Base-by-base conservation (phyloP, 257 asterid genomes). In the Handroanthus guayacan region DNA sequence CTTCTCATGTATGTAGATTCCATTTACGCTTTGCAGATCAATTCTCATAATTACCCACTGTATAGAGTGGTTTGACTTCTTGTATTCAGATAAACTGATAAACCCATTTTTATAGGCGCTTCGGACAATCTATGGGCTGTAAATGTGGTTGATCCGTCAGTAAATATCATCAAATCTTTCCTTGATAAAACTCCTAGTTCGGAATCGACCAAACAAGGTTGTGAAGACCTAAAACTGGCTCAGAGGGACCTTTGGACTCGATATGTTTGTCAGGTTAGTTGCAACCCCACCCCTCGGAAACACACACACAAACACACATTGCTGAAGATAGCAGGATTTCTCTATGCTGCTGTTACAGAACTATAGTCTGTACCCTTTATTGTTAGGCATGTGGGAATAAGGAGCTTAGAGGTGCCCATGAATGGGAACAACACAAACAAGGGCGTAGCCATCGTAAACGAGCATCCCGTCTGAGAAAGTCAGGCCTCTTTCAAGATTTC, bases 381-480 rank as follows among this genome's bases (percentile, higher is more conserved):
- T 56, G 58, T 38, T 77, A 95, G 98, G 96, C 97, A 62, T 95
- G 99, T 58, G 92, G 89, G 17, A 75, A 85, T 73, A 95, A 84
- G 83, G 97, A 90, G 82, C 98, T 93, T 62, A 71, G 99, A 82
- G 99, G 98, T 11, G 80, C 76, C 51, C 98, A 95, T 47, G 97
- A 95, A 76, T 91, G 98, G 99, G 91, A 93, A 62, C 92, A 95
- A 70, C 99, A 93, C 67, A 82, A 67, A 74, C 91, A 86, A 73
- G 98, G 98, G 16, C 91, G 93, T 17, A 17, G 78, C 73, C 99
- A 95, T 79, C 90, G 97, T 9, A 95, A 93, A 82, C 86, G 99
- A 57, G 78, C 82, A 20, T 87, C 89, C 14, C 75, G 86, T n/a
- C 93, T 91, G 52, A 81, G 78, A 67, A 93, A 78, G 75, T 75